phyloP scores from a whole-genome alignment of 2,329 filamentous ascomycete genomes.

The Exutisphaerella laricina region DNA sequence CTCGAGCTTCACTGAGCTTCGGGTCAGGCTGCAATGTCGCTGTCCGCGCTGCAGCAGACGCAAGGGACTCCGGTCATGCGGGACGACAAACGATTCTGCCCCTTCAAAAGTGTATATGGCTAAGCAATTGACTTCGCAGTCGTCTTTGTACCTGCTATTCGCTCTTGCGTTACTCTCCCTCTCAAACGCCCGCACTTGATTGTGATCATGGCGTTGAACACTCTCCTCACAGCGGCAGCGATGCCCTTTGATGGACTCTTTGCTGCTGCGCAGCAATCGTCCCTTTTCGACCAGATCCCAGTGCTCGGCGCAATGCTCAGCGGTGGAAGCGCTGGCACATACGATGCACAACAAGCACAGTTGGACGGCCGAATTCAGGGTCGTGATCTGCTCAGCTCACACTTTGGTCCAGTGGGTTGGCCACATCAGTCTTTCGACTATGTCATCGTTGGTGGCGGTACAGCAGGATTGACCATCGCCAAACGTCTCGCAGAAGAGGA shows the following conservation, averaged over 20 bases:
- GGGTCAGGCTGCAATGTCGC: background rate
- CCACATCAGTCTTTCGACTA: slow-evolving; percentile 7
- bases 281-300: background rate
- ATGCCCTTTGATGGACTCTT: slow-evolving; percentile 1
- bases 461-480: slow-evolving; percentile 5
- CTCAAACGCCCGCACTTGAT: background rate
- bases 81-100: no score
- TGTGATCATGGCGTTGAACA: slow-evolving; percentile 1
- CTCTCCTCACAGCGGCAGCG: background rate
- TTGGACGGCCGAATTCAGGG: background rate
- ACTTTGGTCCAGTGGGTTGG: background rate
- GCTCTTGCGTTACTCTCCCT: background rate
- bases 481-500: slow-evolving; percentile 1
- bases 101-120: no score
- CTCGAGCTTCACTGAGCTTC: no score
- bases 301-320: background rate
- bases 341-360: slow-evolving; percentile 1
- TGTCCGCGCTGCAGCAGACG: background rate
- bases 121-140: background rate
- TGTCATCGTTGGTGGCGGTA: slow-evolving; percentile 11
- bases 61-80: no score
- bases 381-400: background rate
- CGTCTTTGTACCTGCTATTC: background rate
- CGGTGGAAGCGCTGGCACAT: background rate
- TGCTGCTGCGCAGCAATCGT: background rate